Evolutionary conservation across 1,284 basidiomycete species (phyloP).

Genomic region (Sphaerobolus stellatus): DNA sequence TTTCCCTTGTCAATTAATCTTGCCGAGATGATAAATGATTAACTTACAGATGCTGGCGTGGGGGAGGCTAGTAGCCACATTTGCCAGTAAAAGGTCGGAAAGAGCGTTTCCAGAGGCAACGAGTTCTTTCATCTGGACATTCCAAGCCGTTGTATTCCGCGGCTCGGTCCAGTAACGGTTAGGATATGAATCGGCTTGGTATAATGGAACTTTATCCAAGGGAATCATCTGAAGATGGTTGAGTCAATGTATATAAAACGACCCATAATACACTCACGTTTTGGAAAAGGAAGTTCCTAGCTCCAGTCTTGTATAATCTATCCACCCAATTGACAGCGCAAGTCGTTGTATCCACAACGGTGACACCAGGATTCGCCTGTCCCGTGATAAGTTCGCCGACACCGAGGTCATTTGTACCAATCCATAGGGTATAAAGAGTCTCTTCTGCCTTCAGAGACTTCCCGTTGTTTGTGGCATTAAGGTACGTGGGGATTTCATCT

Average conservation of each 20-base stretch:
- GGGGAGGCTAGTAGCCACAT: constrained; percentile 30
- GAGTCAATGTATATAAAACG: constrained; percentile 7
- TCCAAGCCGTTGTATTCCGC: constrained; percentile 43
- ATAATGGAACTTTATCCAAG: constrained; percentile 32
- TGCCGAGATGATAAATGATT: neutral
- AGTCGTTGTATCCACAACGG: constrained; percentile 40
- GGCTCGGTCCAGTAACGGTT: constrained; percentile 36
- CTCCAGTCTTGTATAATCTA: constrained; percentile 40
- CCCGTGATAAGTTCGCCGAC: constrained; percentile 39
- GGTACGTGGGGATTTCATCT: constrained; percentile 41
- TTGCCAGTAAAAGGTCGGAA: constrained; percentile 32
- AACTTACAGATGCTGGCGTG: constrained; percentile 39
- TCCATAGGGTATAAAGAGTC: constrained; percentile 37
- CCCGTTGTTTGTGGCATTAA: constrained; percentile 28
- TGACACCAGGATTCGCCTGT: constrained; percentile 34
- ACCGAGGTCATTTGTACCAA: constrained; percentile 39
- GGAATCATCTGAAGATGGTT: constrained; percentile 32
- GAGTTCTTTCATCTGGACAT: constrained; percentile 38
- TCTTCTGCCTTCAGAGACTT: constrained; percentile 29
- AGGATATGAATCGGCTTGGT: constrained; percentile 35
- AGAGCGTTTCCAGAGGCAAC: constrained; percentile 36
- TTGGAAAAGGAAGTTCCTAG: constrained; percentile 48
- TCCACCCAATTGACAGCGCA: constrained; percentile 45
- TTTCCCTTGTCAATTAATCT: too few species aligned
- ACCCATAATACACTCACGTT: constrained; percentile 34